These are phyloP conservation scores for Lasiosphaeria miniovina DNA, from an alignment of 495 filamentous ascomycete genomes.

Conservation along the genomic window DNA sequence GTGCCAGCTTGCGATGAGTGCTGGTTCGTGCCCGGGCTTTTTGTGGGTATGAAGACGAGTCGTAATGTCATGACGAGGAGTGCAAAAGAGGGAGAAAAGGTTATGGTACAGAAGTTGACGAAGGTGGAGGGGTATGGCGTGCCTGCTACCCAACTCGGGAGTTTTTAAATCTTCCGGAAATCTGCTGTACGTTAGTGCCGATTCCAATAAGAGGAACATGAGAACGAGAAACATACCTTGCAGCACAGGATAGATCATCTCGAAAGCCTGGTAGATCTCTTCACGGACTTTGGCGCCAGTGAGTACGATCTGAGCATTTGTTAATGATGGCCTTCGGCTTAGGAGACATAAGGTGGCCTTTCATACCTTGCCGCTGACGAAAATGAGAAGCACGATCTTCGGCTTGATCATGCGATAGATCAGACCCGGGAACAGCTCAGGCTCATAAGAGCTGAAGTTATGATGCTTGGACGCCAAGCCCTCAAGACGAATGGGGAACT, in stretches of 20 bases:
- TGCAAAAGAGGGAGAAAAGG: constrained; percentile 39
- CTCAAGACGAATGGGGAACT: constrained; percentile 97
- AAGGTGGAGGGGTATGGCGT: neutral
- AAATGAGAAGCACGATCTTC: constrained; percentile 98
- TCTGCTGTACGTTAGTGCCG: constrained; percentile 31
- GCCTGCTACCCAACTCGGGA: neutral
- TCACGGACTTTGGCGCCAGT: constrained; percentile 98
- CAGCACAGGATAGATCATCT: constrained; percentile 98
- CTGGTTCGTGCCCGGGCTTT: constrained; percentile 18
- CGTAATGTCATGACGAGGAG: constrained; percentile 49
- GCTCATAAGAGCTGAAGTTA: constrained; percentile 99
- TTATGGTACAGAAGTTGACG: constrained; percentile 29
- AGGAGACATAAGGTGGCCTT: neutral
- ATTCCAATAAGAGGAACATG: neutral
- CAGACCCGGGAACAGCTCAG: constrained; percentile 96
- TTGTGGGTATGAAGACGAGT: constrained; percentile 32
- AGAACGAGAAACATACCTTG: constrained; percentile 56
- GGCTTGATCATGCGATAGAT: constrained; percentile 99
- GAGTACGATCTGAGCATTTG: constrained; percentile 65
- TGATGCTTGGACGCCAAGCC: constrained; percentile 94
- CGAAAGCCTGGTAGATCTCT: constrained; percentile 98
- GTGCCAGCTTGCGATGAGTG: neutral
- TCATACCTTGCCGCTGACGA: constrained; percentile 80
- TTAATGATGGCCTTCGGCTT: neutral
- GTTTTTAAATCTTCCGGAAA: constrained; percentile 49